phyloP scores from a whole-genome alignment of 208 protist species.

The Leishmania aethiopica region DNA sequence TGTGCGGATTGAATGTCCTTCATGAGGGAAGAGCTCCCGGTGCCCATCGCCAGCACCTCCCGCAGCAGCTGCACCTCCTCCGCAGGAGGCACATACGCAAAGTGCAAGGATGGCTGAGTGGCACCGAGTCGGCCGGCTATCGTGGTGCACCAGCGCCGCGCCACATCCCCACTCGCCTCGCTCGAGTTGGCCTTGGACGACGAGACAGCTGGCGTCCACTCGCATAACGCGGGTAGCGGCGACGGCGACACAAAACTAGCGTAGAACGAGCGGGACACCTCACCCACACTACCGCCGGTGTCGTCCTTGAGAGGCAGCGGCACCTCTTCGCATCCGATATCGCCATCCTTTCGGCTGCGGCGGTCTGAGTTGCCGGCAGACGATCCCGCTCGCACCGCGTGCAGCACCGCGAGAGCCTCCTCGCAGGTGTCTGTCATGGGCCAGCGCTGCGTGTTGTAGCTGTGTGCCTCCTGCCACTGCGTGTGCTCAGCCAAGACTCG shows the following conservation, averaged over 20 bases:
- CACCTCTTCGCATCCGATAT: not conserved
- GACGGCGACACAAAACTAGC: not conserved
- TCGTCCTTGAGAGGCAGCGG: constrained; percentile 2
- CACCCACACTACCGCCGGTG: not conserved
- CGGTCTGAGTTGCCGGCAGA: not conserved
- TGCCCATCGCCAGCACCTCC: constrained; percentile 78
- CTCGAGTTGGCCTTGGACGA: not conserved
- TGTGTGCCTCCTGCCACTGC: constrained; percentile 62
- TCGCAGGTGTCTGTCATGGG: constrained; percentile 52
- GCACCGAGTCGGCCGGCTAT: constrained; percentile 36
- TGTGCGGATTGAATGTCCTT: constrained; percentile 50
- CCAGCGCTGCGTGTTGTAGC: constrained; percentile 62
- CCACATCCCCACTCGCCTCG: constrained; percentile 33
- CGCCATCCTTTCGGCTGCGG: constrained; percentile 4
- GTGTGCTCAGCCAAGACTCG: constrained; percentile 70
- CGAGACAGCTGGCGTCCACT: constrained; percentile 6
- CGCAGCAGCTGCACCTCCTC: constrained; percentile 74
- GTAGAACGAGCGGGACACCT: not conserved
- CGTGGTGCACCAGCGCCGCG: constrained; percentile 47
- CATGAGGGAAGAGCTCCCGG: constrained; percentile 59
- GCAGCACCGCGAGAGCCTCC: constrained; percentile 36
- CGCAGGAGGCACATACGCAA: constrained; percentile 63
- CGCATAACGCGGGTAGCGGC: constrained; percentile 10
- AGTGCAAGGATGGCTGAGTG: constrained; percentile 39
- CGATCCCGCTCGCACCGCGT: constrained; percentile 16